Conservation (phyloP, 2,329 filamentous ascomycete species). For the Beauveria sp. region DNA sequence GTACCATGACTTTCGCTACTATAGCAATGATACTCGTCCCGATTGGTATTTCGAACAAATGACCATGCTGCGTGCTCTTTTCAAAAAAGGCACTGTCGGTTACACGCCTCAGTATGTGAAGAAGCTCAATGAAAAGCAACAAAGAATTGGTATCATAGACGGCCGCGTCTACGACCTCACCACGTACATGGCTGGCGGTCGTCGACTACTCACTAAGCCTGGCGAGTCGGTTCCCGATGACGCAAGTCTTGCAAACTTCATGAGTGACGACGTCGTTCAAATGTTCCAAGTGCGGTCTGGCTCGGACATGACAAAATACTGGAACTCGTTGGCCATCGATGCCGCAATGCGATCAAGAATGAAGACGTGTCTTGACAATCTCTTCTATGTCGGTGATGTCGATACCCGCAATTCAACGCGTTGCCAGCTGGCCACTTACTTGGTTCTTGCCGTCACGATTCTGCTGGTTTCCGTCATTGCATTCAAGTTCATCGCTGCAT, state of each 20-base stretch:
- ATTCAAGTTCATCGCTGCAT: conserved; percentile 94
- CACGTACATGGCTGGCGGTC: conserved; percentile 69
- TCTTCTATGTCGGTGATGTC: conserved; percentile 88
- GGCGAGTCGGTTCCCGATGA: conserved; percentile 41
- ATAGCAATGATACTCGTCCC: conserved; percentile 69
- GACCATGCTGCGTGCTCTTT: conserved; percentile 65
- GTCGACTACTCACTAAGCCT: conserved; percentile 49
- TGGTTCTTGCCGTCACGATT: conserved; percentile 77
- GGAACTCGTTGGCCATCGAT: conserved; percentile 61
- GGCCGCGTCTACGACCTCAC: conserved; percentile 83
- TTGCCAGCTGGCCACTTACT: conserved; percentile 84
- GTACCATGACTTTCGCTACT: conserved; percentile 91
- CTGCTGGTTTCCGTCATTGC: conserved; percentile 73
- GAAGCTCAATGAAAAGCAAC: conserved; percentile 57
- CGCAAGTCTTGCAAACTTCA: conserved; percentile 62
- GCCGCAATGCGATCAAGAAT: conserved; percentile 54
- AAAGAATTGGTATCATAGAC: conserved; percentile 71
- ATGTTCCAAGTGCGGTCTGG: conserved; percentile 74
- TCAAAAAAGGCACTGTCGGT: conserved; percentile 79
- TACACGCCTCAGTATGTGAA: conserved; percentile 72
- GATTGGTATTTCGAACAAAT: conserved; percentile 95
- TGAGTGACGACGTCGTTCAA: conserved; percentile 64
- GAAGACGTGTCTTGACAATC: conserved; percentile 79
- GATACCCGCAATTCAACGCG: conserved; percentile 82
- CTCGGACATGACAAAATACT: conserved; percentile 74